These are phyloP conservation scores for Stenogyne calaminthoides DNA, from an alignment of 305 asterid species.

Conservation along the genomic window DNA sequence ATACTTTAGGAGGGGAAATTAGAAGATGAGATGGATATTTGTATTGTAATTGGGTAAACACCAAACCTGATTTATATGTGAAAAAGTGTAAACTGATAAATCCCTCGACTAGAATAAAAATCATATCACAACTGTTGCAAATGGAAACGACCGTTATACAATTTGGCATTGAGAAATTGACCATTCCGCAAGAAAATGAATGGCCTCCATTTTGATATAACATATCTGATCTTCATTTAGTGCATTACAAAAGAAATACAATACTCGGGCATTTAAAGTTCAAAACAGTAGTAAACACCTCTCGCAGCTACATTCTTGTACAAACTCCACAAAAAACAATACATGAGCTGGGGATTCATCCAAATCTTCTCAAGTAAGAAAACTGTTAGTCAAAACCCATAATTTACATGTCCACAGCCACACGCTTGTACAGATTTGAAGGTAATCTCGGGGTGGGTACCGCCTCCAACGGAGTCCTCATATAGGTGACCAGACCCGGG, in stretches of 20 bases:
- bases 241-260: neutral
- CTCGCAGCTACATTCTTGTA: neutral
- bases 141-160: neutral
- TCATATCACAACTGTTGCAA: neutral
- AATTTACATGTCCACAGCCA: conserved; percentile 43
- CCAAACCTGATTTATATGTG: neutral
- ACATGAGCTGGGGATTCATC: neutral
- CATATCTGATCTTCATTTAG: too few relatives aligned
- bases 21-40: neutral
- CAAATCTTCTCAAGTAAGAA: neutral
- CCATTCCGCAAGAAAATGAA: neutral
- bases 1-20: neutral
- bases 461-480: conserved; percentile 65
- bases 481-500: conserved; percentile 62
- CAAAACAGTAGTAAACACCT: neutral
- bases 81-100: neutral
- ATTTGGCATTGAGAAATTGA: neutral
- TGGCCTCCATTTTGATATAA: neutral
- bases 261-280: neutral
- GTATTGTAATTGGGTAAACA: neutral
- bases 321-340: conserved; percentile 9
- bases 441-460: conserved; percentile 56
- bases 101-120: neutral
- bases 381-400: neutral
- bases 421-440: conserved; percentile 43